Base-by-base conservation (phyloP, 352 stramenopile genomes). In the Thalassiosira pacifica region DNA sequence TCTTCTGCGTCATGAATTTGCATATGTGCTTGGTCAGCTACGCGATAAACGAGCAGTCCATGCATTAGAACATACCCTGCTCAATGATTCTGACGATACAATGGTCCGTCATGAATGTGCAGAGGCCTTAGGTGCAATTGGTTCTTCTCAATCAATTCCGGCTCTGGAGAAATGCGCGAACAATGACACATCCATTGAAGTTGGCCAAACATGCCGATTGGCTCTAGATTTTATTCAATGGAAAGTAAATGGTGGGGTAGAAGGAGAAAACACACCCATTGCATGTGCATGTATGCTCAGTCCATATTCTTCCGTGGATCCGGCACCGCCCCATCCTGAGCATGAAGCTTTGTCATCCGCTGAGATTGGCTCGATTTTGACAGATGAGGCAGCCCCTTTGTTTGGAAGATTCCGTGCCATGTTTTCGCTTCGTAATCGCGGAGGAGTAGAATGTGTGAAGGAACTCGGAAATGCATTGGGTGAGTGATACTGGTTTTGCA, bases 381-480 rank as follows among this genome's bases (percentile, higher is more conserved):
- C 97, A 53, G 94, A 99, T 92, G 76, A 90, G 70, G 84, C 79
- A 29, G 87, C 89, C 9, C 94, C 95, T 68, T 94, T 99, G 19
- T 99, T 99, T 89, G 86, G 95, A 74, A 80, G 92, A 76, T 99
- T 99, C 88, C 96, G 97, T 52, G 97, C 97, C 61, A 99, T 99
- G 97, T 99, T 99, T 86, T 98, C 97, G 37, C 88, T 99, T 27
- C 95, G 98, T 29, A 99, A 99, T 94, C 93, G 95, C 70, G 98
- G 98, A 86, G 97, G 94, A 48, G 91, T 95, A 67, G 96, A 98
- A 53, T 95, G 96, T 18, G 91, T 94, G 18, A 69, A 85, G 71
- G 60, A 94, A 83, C 74, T 96, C 16, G 89, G 91, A 42, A 85
- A 85, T 65, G 78, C 88, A 31, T 73, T 95, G 16, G 60, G 87